A percentile compares a stretch with the other conserved stretches of the same genome.
These are phyloP conservation scores for Oryza australiensis DNA, from an alignment of 176 grass and related monocot species.

Conservation along the genomic window DNA sequence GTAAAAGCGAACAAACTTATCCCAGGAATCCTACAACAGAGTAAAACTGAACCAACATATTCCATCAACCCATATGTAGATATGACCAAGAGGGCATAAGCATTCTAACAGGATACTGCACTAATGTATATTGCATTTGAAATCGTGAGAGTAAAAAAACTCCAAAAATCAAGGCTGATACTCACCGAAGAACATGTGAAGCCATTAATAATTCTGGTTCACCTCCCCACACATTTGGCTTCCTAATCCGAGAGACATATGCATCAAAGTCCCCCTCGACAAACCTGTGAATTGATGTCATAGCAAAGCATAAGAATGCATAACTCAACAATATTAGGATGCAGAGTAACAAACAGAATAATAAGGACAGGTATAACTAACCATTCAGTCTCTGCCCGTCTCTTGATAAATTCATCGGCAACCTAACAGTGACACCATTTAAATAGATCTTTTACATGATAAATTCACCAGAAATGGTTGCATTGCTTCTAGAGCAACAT, in stretches of 20 bases:
- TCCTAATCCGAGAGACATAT: conserved; percentile 68
- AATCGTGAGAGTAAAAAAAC: not conserved
- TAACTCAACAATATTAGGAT: not conserved
- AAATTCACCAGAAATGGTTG: not conserved
- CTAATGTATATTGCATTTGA: not conserved
- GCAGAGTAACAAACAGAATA: not conserved
- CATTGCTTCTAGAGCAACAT: not conserved
- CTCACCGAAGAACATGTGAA: conserved; percentile 78
- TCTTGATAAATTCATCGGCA: conserved; percentile 76
- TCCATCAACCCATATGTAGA: not conserved
- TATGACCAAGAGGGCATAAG: not conserved
- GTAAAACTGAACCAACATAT: not conserved
- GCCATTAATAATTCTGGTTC: conserved; percentile 84
- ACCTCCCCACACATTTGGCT: conserved; percentile 78
- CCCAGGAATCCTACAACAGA: not conserved
- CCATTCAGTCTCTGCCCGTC: conserved; percentile 69
- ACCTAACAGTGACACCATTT: conserved; percentile 33
- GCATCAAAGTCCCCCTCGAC: conserved; percentile 74
- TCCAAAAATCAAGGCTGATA: conserved; percentile 11
- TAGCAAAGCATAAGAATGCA: not conserved
- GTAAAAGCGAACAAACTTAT: not conserved
- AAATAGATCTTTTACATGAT: not conserved
- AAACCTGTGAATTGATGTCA: conserved; percentile 47
- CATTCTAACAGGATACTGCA: not conserved
- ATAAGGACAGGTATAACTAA: conserved; percentile 24